Evolutionary conservation across 495 filamentous ascomycete genomes (phyloP).

Genomic region (Terfezia boudieri): DNA sequence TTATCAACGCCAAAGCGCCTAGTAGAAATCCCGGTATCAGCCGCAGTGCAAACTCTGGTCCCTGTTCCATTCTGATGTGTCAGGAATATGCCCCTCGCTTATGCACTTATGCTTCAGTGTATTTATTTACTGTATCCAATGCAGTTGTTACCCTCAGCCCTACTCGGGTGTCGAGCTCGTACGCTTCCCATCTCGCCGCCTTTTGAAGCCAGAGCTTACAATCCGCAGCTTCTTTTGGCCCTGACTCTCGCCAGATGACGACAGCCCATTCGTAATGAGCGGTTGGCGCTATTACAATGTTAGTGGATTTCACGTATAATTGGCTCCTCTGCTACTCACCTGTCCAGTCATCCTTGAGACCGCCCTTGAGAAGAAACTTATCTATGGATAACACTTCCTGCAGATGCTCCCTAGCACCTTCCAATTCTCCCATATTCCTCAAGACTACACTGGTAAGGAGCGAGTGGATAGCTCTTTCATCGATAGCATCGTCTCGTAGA

Average conservation of each 20-base stretch:
- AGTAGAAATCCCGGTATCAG: too few species aligned
- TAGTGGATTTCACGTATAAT: background rate
- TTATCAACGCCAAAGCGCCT: background rate
- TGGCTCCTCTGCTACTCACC: conserved; percentile 3
- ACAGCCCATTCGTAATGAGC: conserved; percentile 83
- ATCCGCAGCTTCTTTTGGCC: conserved; percentile 7
- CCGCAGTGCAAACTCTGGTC: too few species aligned
- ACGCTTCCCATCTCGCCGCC: conserved; percentile 62
- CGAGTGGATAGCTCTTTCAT: conserved; percentile 51
- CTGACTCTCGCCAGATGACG: conserved; percentile 39
- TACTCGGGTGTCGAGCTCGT: conserved; percentile 66
- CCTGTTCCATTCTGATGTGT: too few species aligned
- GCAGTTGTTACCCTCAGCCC: conserved; percentile 68
- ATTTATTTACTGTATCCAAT: conserved; percentile 40
- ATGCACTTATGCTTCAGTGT: background rate
- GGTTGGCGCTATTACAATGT: conserved; percentile 30
- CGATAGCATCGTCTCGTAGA: conserved; percentile 37
- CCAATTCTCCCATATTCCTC: conserved; percentile 35
- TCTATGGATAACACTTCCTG: conserved; percentile 34
- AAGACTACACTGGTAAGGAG: conserved; percentile 45
- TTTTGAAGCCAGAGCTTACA: conserved; percentile 24
- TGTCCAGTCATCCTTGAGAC: conserved; percentile 57
- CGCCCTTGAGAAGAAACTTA: conserved; percentile 45
- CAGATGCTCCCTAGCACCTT: conserved; percentile 42
- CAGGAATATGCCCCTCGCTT: background rate